These are phyloP conservation scores for Terana coerulea DNA, from an alignment of 768 basidiomycete species.

Conservation along the genomic window DNA sequence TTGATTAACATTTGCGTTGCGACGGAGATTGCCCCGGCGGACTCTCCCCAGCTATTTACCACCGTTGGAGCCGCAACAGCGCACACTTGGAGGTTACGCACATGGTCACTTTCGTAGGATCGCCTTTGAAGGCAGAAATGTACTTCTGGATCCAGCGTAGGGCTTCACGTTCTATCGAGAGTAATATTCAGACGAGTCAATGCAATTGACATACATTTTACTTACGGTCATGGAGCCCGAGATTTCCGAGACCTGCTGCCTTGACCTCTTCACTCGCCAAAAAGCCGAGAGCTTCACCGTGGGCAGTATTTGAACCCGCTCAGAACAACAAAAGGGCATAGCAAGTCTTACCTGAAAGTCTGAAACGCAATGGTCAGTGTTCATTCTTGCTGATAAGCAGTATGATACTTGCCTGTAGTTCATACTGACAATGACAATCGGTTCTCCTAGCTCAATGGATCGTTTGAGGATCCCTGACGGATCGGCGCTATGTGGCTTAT, in stretches of 20 bases:
- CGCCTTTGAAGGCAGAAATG: conserved; percentile 10
- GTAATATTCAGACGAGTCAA: background rate
- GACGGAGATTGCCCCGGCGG: conserved; percentile 36
- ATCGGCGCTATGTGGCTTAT: background rate
- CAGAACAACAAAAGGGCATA: background rate
- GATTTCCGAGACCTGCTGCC: conserved; percentile 38
- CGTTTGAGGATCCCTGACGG: conserved; percentile 22
- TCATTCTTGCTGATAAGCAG: too few species aligned
- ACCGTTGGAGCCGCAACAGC: background rate
- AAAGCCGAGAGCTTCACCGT: conserved; percentile 44
- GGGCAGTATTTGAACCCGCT: background rate
- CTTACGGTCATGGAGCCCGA: conserved; percentile 49
- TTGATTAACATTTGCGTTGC: conserved; percentile 24
- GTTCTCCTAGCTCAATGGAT: conserved; percentile 39
- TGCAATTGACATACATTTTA: conserved; percentile 3
- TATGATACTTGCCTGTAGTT: conserved; percentile 40
- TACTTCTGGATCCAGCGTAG: conserved; percentile 13
- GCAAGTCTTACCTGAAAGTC: background rate
- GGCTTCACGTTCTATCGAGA: conserved; percentile 11
- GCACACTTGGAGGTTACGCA: background rate
- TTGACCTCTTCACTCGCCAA: conserved; percentile 37
- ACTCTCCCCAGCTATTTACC: conserved; percentile 29
- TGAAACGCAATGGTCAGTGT: background rate
- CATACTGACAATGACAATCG: conserved; percentile 51
- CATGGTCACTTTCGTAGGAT: conserved; percentile 13